Conservation (phyloP, 352 stramenopile species). For the Phytophthora tubulina region DNA sequence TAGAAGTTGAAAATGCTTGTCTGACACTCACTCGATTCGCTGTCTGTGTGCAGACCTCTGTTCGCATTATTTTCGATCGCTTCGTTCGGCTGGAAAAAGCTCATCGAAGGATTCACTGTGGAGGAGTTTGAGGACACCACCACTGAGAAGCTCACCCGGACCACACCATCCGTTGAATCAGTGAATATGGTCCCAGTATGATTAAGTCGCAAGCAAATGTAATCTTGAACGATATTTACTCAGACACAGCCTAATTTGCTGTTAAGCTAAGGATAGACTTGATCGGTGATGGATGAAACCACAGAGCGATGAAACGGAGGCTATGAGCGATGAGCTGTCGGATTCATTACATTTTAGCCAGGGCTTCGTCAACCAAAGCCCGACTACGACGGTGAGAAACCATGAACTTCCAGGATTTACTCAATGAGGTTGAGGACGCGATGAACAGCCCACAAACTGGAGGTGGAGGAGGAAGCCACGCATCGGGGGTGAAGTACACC, state of each 20-base stretch:
- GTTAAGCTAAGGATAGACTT: slow-evolving; percentile 36
- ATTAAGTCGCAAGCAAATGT: slow-evolving; percentile 22
- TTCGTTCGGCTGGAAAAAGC: slow-evolving; percentile 69
- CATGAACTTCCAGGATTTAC: slow-evolving; percentile 81
- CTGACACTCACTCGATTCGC: slow-evolving; percentile 9
- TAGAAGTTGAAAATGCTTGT: slow-evolving; percentile 1
- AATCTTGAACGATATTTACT: slow-evolving; percentile 31
- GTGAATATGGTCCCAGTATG: slow-evolving; percentile 38
- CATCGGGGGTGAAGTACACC: slow-evolving; percentile 18
- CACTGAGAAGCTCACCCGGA: slow-evolving; percentile 28
- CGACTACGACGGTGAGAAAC: slow-evolving; percentile 1
- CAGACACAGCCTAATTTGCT: slow-evolving; percentile 3
- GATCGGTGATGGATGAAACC: slow-evolving; percentile 15
- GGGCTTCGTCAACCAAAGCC: not conserved
- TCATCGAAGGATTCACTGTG: slow-evolving; percentile 59
- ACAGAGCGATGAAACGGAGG: slow-evolving; percentile 29
- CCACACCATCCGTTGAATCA: slow-evolving; percentile 23
- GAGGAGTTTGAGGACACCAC: slow-evolving; percentile 47
- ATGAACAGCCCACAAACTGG: slow-evolving; percentile 52
- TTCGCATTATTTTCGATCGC: slow-evolving; percentile 75
- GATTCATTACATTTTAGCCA: slow-evolving; percentile 5
- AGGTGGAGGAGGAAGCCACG: slow-evolving; percentile 16
- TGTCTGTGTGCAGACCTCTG: slow-evolving; percentile 46
- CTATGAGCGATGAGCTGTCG: not conserved
- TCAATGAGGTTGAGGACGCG: slow-evolving; percentile 75